Base-by-base conservation (phyloP, 805 yeast species). In the Teunomyces lycoperdinae region DNA sequence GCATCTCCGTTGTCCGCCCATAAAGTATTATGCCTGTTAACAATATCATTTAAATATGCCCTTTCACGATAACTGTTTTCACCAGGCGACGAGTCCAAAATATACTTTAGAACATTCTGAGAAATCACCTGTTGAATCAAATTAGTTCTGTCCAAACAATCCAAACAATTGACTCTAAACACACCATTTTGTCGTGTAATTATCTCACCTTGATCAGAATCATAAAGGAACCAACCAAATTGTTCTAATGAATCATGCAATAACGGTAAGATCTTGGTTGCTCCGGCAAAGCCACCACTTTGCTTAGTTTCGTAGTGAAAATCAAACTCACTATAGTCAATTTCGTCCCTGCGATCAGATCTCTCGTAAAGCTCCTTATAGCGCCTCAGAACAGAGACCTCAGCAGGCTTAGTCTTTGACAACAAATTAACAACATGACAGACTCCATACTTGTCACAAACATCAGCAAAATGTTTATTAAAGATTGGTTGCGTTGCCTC, bases 401-500 rank as follows among this genome's bases (percentile, higher is more conserved):
- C 98, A 3, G 87, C 81, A 0, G 87, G 66, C 58, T 89, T 88
- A 1, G 89, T 82, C 45, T 66, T 68, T 2, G 96, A 87, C 26
- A 94, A 76, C 45, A 94, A 70, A 60, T 94, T 91, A n/a, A 94
- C 85, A 34, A 88, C 81, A 68, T 94, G 96, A 38, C 92, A 85
- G 1, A 88, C 84, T 1, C 97, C 96, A 62, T 91, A 94, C 54
- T 84, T 83, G 28, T 81, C 79, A 49, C 84, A 77, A 27, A 91
- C 71, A 20, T 76, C 75, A 35, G 79, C 78, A 58, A 94, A 89
- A 66, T 94, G 99, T 45, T 80, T 78, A 52, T 86, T 84, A 60
- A 92, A 92, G 1, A 91, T 81, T 0, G 96, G 96, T 60, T 89
- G 95, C 0, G 98, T 84, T 1, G 98, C 98, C 55, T 90, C 98